phyloP scores from a whole-genome alignment of 1,284 basidiomycete genomes.

The Moesziomyces globuligerus region DNA sequence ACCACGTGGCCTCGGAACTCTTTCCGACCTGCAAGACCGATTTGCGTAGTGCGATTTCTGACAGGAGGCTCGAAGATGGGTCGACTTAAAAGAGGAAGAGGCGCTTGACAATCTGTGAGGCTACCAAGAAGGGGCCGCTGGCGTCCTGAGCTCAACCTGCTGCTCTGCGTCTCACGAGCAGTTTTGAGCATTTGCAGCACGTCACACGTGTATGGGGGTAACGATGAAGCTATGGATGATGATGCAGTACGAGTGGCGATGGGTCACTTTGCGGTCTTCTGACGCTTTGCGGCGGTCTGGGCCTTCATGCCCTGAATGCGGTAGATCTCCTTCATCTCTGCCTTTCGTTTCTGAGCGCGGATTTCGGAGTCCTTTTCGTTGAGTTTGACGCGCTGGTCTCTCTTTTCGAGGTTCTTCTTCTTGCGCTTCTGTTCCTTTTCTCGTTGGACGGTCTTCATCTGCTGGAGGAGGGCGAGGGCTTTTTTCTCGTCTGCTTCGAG shows the following conservation, averaged over 20 bases:
- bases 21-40: no score
- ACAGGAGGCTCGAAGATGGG: no score
- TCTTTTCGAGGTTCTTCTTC: conserved; percentile 19
- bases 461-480: conserved; percentile 90
- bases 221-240: no score
- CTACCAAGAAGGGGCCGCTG: no score
- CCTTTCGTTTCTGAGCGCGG: conserved; percentile 57
- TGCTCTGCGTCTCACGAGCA: no score
- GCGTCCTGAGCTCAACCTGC: no score
- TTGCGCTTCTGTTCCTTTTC: conserved; percentile 85
- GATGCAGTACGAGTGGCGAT: background rate
- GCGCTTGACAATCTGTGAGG: no score
- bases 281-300: conserved; percentile 52
- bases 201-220: no score
- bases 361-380: conserved; percentile 41
- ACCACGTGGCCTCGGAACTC: no score
- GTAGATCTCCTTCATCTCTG: conserved; percentile 61
- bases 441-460: conserved; percentile 90
- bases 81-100: no score
- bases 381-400: conserved; percentile 1
- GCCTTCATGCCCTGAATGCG: conserved; percentile 53
- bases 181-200: no score
- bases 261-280: conserved; percentile 43
- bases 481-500: conserved; percentile 94
- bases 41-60: no score